Evolutionary conservation across 2,329 filamentous ascomycete species (phyloP), one percentile per base, ranked within the genome.

Genomic region (Paraphaeosphaeria minitans): DNA sequence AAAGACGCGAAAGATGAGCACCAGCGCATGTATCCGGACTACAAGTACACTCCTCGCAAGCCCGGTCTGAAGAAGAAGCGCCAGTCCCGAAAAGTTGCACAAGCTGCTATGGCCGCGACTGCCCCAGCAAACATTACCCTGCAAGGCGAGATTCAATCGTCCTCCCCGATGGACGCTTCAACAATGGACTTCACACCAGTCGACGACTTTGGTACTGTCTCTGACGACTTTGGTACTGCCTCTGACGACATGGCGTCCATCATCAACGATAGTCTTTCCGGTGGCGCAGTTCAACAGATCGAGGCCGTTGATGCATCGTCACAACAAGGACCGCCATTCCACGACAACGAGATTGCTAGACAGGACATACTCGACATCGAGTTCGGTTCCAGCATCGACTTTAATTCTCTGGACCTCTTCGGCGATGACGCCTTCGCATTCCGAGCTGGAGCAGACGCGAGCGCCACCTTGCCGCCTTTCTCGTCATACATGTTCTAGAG

Each of bases 51-150:
- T 31, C 69, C 69, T 57, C 60, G 69, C 7, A 69, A 67, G 61
- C 64, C 67, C 27, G 66, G 67, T 41, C 46, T 69, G 62, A 71
- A 69, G 55, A 69, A 69, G 63, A 70, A 69, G 61, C 65, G 69
- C 41, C 67, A 66, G 48, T 67, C 67, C 43, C 66, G 66, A 46
- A 70, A 71, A 56, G 53, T 59, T 41, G 62, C 61, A 53, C 57
- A 53, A 51, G 62, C 62, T 46, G 55, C 63, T 31, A 42, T 53
- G 3, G 53, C 59, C 22, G 61, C 59, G 31, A 35, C 59, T 54
- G 54, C 39, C 22, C 45, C 50, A 8, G 37, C 54, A 27, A 37
- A 41, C 27, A 14, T 19, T 22, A 22, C 27, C 22, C 7, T 22
- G 13, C 19, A n/a, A 29, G 29, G 29, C 39, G n/a, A 41, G 10